Evolutionary conservation across 257 asterid genomes (phyloP), one percentile per base, ranked within the genome.

Genomic region (Galeopsis tetrahit): DNA sequence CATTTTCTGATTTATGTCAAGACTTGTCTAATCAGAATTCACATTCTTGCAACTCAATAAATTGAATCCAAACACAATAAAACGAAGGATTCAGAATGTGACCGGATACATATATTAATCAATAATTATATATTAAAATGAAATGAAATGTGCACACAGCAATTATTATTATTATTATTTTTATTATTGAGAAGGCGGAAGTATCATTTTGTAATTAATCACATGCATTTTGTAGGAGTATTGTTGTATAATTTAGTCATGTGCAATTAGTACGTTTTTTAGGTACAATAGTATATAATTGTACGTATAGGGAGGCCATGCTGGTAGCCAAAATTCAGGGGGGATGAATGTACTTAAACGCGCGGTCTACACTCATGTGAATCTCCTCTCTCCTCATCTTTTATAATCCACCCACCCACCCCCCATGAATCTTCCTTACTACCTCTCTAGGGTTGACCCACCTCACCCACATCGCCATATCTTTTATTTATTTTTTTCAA

Each of bases 381-480:
- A 83, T 77, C 83, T 81, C 83, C 87, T 76, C 68, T 55, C 73
- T 74, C 78, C 57, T 79, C 71, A 63, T 64, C 65, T 32, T 36
- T 77, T 80, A 66, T 80, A 72, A 75, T 31, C 52, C 48, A 46
- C 39, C 62, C 15, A 14, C 36, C 58, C 46, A 1, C 17, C 31
- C 34, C 72, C 55, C 46, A 75, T 87, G 94, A 91, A 89, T 87
- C 94, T 88, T 87, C 97, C 88, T 81, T 66, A 77, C 94, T 80
- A 52, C 69, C 82, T 67, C 82, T 67, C 64, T 71, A 53, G 86
- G 84, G 93, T 89, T 89, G 93, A 85, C 97, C 96, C 95, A 84
- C 84, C 68, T 75, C 89, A 85, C 97, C 96, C 95, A 84, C 84
- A 70, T 75, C 89, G 66, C 78, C 86, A 75, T 79, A 69, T 73